Evolutionary conservation across 208 protist species (phyloP), one percentile per base, ranked within the genome.

Genomic region (Endotrypanum monterogeii): DNA sequence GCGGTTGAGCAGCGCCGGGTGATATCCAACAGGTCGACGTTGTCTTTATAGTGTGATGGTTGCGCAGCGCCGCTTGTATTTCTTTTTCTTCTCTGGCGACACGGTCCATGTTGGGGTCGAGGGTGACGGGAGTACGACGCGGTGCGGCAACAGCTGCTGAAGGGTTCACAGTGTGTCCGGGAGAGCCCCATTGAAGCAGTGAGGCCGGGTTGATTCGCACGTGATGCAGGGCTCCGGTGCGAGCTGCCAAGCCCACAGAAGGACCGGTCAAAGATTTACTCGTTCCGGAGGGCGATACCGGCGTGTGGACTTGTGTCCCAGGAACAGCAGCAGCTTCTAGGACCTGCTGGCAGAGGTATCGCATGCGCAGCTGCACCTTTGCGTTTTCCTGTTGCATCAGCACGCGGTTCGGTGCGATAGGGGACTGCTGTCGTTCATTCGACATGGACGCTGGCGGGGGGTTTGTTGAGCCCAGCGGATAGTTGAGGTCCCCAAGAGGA

Each of bases 71-170:
- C 41, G 41, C 48, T 32, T 70, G 66, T 16, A 46, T 55, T 35
- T n/a, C 63, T 20, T 80, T 28, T 50, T 81, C 76, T 52, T 80
- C 76, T 18, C 25, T n/a, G 23, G 58, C 32, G 12, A 81, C 28
- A 28, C 58, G 65, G 32, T 51, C 3, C 35, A 81, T 61, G 3
- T 73, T 71, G 0, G 65, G 76, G 37, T 81, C 63, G 44, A 81
- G 71, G 1, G 71, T 72, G 65, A 76, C 71, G 14, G 76, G 76
- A 5, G 76, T 81, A 39, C 76, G 76, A 44, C 76, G 76, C 28
- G 76, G 71, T n/a, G n/a, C n/a, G n/a, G n/a, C n/a, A n/a, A 25
- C 70, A 7, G 71, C 54, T 51, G 48, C 46, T 6, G 44, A 20
- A 25, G 62, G 32, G 48, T 30, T 39, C 9, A 55, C 20, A 16